Percentiles rank a stretch among this genome's conserved stretches.
These are phyloP conservation scores for Pythium vanterpoolii DNA, from an alignment of 352 stramenopile species.

Conservation along the genomic window DNA sequence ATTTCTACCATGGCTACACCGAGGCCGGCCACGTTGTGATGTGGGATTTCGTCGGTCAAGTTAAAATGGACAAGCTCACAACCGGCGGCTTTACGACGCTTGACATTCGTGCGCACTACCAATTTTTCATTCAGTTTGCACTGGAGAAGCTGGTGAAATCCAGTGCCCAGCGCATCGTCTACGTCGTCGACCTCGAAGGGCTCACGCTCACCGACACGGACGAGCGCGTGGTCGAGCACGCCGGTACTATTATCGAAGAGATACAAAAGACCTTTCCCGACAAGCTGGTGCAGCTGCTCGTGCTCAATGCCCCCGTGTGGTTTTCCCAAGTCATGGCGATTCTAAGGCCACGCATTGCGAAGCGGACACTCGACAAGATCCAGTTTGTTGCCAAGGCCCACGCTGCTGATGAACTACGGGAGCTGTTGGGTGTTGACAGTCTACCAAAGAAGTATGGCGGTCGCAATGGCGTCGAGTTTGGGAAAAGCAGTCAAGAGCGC, in stretches of 20 bases:
- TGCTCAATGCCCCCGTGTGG: constrained; percentile 74
- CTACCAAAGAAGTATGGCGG: constrained; percentile 70
- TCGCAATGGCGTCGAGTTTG: constrained; percentile 69
- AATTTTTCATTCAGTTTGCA: constrained; percentile 74
- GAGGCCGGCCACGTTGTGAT: constrained; percentile 61
- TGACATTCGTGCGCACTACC: constrained; percentile 71
- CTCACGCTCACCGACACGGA: constrained; percentile 68
- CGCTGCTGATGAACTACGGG: constrained; percentile 42
- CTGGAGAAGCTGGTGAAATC: constrained; percentile 63
- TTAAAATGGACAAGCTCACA: constrained; percentile 73
- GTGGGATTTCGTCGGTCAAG: constrained; percentile 75
- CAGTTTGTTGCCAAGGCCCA: constrained; percentile 47
- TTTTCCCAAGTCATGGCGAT: constrained; percentile 77
- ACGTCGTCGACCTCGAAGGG: constrained; percentile 75
- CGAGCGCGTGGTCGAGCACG: constrained; percentile 62
- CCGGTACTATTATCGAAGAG: constrained; percentile 45
- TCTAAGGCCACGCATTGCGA: constrained; percentile 49
- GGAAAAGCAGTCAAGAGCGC: constrained; percentile 74
- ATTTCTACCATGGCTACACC: constrained; percentile 79
- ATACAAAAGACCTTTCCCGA: constrained; percentile 66
- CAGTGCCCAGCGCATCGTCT: constrained; percentile 63
- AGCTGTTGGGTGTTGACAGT: constrained; percentile 65
- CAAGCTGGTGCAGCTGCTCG: constrained; percentile 48
- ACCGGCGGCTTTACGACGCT: constrained; percentile 65
- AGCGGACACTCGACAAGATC: constrained; percentile 67